Percentiles rank a stretch among this genome's conserved stretches.
phyloP scores from a whole-genome alignment of 2,329 filamentous ascomycete genomes.

The Fusarium chaquense region DNA sequence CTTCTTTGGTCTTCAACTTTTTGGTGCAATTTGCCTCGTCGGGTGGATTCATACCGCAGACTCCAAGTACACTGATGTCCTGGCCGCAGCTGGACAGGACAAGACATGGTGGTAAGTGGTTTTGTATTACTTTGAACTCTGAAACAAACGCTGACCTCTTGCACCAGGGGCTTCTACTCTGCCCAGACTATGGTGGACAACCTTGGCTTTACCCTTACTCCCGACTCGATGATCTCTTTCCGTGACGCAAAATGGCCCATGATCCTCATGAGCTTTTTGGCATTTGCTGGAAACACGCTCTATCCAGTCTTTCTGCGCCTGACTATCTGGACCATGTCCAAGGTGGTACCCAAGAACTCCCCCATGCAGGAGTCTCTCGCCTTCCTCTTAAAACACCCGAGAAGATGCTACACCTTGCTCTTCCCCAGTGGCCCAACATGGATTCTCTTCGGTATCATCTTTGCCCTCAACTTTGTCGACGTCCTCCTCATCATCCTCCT shows the following conservation, averaged over 20 bases:
- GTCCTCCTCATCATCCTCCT: slow-evolving; percentile 64
- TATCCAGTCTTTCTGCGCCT: slow-evolving; percentile 70
- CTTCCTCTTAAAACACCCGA: slow-evolving; percentile 71
- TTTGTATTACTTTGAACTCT: rapidly evolving
- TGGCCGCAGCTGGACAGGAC: slow-evolving; percentile 54
- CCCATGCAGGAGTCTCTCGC: slow-evolving; percentile 58
- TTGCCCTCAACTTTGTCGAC: slow-evolving; percentile 66
- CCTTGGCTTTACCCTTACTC: slow-evolving; percentile 63
- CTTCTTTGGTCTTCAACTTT: slow-evolving; percentile 59
- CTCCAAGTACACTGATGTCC: slow-evolving; percentile 55
- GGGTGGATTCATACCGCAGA: slow-evolving; percentile 59
- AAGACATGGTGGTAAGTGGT: slow-evolving; percentile 61
- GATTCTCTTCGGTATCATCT: slow-evolving; percentile 64
- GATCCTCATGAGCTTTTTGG: slow-evolving; percentile 61
- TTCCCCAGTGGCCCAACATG: slow-evolving; percentile 71
- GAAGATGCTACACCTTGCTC: slow-evolving; percentile 71
- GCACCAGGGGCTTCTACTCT: slow-evolving; percentile 59
- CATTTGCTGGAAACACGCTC: slow-evolving; percentile 64
- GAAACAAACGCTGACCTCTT: background rate
- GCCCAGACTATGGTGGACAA: slow-evolving; percentile 64
- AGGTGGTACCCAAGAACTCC: slow-evolving; percentile 55
- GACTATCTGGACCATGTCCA: slow-evolving; percentile 67
- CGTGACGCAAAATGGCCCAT: slow-evolving; percentile 57
- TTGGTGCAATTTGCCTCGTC: slow-evolving; percentile 61
- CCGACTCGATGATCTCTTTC: slow-evolving; percentile 65